Evolutionary conservation across 345 rosid species (phyloP).

Genomic region (Lepidium sativum): DNA sequence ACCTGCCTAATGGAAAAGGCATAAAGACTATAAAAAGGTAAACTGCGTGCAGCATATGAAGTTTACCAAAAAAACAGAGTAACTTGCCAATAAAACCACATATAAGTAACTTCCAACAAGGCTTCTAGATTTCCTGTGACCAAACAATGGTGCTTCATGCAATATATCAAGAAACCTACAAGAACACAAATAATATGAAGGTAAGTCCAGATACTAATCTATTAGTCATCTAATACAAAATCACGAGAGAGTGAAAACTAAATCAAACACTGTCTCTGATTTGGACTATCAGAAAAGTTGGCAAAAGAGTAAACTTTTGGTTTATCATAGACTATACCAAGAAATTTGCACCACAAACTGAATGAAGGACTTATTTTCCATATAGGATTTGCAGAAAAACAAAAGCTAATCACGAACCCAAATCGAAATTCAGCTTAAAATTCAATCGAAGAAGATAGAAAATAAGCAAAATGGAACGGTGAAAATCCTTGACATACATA

Average conservation of each 20-base stretch:
- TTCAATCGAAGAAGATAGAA: neutral
- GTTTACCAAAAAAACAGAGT: neutral
- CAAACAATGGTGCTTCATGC: slow-evolving; percentile 89
- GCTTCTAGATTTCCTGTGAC: slow-evolving; percentile 78
- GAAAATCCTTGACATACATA: slow-evolving; percentile 28
- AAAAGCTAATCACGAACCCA: neutral
- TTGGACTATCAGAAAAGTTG: neutral
- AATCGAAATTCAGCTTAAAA: neutral
- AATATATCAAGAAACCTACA: slow-evolving; percentile 81
- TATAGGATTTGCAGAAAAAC: neutral
- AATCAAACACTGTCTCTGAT: neutral
- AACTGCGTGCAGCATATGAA: neutral
- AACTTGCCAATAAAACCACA: slow-evolving; percentile 64
- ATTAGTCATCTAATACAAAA: neutral
- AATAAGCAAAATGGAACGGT: neutral
- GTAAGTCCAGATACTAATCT: neutral
- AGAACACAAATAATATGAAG: neutral
- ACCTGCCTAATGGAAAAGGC: slow-evolving; percentile 40
- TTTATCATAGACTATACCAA: neutral
- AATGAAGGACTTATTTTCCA: neutral
- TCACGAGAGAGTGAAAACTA: neutral
- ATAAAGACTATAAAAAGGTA: slow-evolving; percentile 17
- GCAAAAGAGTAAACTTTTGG: neutral
- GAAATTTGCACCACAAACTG: neutral
- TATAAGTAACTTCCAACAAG: slow-evolving; percentile 64